Conservation (phyloP, 1,284 basidiomycete genomes). For the Moniliophthora roreri region DNA sequence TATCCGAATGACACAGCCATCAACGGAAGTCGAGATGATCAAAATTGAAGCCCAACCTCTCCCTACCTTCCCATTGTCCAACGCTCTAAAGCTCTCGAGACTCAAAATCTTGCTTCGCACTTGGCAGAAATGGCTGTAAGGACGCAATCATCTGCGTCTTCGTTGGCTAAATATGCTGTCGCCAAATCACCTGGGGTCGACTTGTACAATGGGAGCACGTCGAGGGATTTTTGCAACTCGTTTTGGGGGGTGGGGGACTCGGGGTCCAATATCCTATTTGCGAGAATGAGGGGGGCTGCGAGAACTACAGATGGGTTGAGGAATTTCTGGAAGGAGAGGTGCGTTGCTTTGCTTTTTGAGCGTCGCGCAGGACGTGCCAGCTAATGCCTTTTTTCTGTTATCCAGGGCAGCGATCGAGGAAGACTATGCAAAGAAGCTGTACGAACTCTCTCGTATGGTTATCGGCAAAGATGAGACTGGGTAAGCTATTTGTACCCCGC, state of each 20-base stretch:
- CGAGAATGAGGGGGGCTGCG: constrained; percentile 60
- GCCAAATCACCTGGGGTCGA: constrained; percentile 12
- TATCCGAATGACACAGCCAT: not conserved
- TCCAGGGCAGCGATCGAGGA: constrained; percentile 67
- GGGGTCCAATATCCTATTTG: constrained; percentile 71
- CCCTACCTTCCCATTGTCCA: not conserved
- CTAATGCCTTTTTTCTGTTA: not conserved
- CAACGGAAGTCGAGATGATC: not conserved
- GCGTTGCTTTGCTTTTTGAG: constrained; percentile 7
- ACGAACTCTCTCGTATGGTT: constrained; percentile 57
- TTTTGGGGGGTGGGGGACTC: constrained; percentile 74
- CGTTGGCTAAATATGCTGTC: constrained; percentile 11
- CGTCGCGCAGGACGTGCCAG: not conserved
- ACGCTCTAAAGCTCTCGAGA: not conserved
- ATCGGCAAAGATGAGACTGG: constrained; percentile 74
- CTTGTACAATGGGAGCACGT: constrained; percentile 25
- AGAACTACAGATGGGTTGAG: constrained; percentile 70
- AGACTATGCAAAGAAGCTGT: constrained; percentile 71
- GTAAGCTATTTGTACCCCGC: constrained; percentile 29
- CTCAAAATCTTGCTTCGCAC: not conserved
- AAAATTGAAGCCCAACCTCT: not conserved
- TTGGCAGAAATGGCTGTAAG: constrained; percentile 12
- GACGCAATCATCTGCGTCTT: constrained; percentile 11
- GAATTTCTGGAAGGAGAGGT: constrained; percentile 78
- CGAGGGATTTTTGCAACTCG: constrained; percentile 73